Evolutionary conservation across 768 basidiomycete genomes (phyloP), one percentile per base, ranked within the genome.

Genomic region (Dentipellis fragilis): DNA sequence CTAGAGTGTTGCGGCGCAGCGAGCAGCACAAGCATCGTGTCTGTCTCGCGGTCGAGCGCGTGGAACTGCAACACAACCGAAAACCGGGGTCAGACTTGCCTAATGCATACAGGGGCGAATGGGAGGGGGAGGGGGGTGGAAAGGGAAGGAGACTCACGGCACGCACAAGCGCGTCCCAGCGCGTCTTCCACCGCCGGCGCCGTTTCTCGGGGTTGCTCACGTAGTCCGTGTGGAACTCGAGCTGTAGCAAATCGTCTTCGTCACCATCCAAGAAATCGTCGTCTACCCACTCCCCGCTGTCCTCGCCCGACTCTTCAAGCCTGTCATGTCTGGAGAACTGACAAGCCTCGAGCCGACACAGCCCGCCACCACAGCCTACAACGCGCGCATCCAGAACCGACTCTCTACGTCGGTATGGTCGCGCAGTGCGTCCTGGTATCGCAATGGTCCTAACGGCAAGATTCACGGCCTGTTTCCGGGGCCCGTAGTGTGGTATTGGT

Each of bases 211-310:
- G 67, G 64, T 82, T 83, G 54, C 73, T 76, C 50, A 91, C 74
- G 64, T 78, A 91, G 53, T 75, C 72, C 9, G 86, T 87, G 66
- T 91, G 88, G 63, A 80, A 89, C 61, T 90, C 87, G 53, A 90
- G 70, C 46, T 88, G 83, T 52, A 89, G 66, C 56, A 90, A 60
- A 63, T 89, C 89, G 21, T 85, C 81, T 21, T 78, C 80, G 57
- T 86, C 85, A 4, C 80, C 80, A 19, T 89, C 87, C 58, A 87
- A 85, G 54, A 89, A 72, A 79, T 88, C 89, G 60, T 85, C 83
- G 0, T 69, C 78, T 6, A 77, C 73, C 57, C 68, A 67, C 1
- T 67, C 68, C 67, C 69, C 73, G 23, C 65, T 58, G 49, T 64
- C 52, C 58, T 58, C 60, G 35, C 53, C 68, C 36, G 68, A 63